Conservation (phyloP, 192 early-diverging fungal genomes). For the Chytriomyces sp. region DNA sequence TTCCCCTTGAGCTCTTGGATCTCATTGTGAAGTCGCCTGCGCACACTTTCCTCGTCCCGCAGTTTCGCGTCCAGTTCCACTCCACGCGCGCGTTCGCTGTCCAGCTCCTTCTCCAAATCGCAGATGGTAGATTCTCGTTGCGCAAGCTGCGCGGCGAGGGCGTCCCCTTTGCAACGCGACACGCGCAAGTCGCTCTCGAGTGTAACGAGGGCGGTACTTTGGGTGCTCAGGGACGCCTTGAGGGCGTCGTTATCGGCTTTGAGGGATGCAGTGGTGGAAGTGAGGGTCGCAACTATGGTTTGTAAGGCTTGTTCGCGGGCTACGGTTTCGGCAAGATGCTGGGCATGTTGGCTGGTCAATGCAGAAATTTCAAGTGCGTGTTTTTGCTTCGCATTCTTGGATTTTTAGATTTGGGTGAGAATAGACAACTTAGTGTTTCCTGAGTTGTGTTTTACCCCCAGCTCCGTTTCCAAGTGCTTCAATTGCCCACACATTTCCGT, state of each 20-base stretch:
- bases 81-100: conserved; percentile 41
- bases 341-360: conserved; percentile 10
- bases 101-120: conserved; percentile 36
- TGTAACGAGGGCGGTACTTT: conserved; percentile 45
- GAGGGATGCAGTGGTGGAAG: not conserved
- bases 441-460: conserved; percentile 27
- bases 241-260: not conserved
- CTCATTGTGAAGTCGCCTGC: conserved; percentile 87
- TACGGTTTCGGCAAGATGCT: conserved; percentile 26
- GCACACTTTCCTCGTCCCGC: conserved; percentile 72
- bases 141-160: conserved; percentile 12
- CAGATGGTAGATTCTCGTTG: conserved; percentile 19
- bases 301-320: conserved; percentile 20
- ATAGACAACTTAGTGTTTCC: not conserved
- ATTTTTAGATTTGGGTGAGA: not conserved
- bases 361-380: conserved; percentile 52
- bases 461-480: conserved; percentile 36
- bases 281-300: not conserved
- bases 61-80: conserved; percentile 62
- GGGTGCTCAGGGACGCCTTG: conserved; percentile 51
- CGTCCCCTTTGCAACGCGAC: conserved; percentile 34
- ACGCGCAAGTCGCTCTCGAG: conserved; percentile 52
- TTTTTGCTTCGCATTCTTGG: conserved; percentile 37
- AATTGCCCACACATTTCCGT: conserved; percentile 37
- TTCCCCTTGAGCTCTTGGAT: conserved; percentile 95